Evolutionary conservation across 441 rosid genomes (phyloP).

Genomic region (Mallotus repandus): DNA sequence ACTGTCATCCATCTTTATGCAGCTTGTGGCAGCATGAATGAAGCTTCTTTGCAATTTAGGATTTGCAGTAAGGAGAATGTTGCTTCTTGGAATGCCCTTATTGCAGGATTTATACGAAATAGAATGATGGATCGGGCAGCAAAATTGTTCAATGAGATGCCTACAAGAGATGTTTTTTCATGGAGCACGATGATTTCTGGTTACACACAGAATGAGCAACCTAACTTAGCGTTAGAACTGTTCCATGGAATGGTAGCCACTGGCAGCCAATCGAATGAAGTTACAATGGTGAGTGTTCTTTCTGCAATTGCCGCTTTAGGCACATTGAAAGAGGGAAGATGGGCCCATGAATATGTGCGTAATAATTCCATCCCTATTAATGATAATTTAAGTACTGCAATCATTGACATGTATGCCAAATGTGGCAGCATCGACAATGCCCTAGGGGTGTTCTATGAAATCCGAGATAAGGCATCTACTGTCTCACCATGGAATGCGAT

Average conservation of each 20-base stretch:
- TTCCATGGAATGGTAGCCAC: constrained; percentile 54
- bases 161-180: constrained; percentile 65
- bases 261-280: constrained; percentile 58
- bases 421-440: constrained; percentile 72
- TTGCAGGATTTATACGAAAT: constrained; percentile 61
- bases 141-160: constrained; percentile 55
- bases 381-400: constrained; percentile 68
- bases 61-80: constrained; percentile 47
- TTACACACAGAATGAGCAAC: constrained; percentile 55
- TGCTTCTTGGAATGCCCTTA: constrained; percentile 66
- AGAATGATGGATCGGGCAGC: constrained; percentile 58
- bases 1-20: constrained; percentile 67
- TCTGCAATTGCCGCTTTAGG: constrained; percentile 65
- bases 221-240: constrained; percentile 49
- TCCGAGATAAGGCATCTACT: constrained; percentile 38
- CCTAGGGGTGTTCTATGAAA: constrained; percentile 48
- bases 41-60: constrained; percentile 63
- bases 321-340: constrained; percentile 51
- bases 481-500: constrained; percentile 90
- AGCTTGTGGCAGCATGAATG: constrained; percentile 46
- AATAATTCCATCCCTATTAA: constrained; percentile 43
- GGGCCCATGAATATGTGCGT: constrained; percentile 53
- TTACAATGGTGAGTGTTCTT: constrained; percentile 80
- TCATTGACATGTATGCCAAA: constrained; percentile 90
- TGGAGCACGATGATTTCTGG: constrained; percentile 88